Base-by-base conservation (phyloP, 768 basidiomycete species). In the Phaffia tasmanica region DNA sequence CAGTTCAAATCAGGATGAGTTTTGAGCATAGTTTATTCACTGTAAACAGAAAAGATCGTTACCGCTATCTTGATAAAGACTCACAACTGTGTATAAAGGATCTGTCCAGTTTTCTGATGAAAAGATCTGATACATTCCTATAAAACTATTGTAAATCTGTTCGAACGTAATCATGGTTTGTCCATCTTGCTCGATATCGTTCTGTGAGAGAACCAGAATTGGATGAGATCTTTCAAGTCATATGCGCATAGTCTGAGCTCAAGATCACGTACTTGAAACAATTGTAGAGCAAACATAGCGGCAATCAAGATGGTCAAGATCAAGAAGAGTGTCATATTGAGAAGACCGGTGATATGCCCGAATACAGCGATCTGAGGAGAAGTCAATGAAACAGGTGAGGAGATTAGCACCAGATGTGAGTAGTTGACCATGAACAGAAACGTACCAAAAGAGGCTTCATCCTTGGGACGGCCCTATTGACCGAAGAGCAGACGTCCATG, bases 301-400 rank as follows among this genome's bases (percentile, higher is more conserved):
- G 85, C 86, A 56, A 97, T 80, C 73, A 86, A 86, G 75, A 90
- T 94, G 78, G 92, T 83, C 64, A 94, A 76, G 69, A 97, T 76
- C 25, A 98, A 81, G 79, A 98, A 97, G 42, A 93, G 75, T 8
- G 86, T 81, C 89, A 95, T 93, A 80, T 97, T 98, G n/a, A 66
- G 32, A 81, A 98, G 80, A 76, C 89, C 92, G 67, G 86, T 86
- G 80, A 95, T 84, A 74, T 91, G 92, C 14, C 93, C 91, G 71
- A 94, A 91, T 1, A 95, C 87, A 1, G 86, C 85, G 21, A 88
- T 79, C 91, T 92, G 70, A 0, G 62, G 18, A 16, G 18, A 18
- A 49, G n/a, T 64, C 59, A 72, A 46, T 58, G 49, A 51, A 18
- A 42, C 19, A n/a, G 35, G 11, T 5, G 11, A 42, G 6, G 11